Evolutionary conservation across 345 rosid genomes (phyloP).

Genomic region (Turritis glabra): DNA sequence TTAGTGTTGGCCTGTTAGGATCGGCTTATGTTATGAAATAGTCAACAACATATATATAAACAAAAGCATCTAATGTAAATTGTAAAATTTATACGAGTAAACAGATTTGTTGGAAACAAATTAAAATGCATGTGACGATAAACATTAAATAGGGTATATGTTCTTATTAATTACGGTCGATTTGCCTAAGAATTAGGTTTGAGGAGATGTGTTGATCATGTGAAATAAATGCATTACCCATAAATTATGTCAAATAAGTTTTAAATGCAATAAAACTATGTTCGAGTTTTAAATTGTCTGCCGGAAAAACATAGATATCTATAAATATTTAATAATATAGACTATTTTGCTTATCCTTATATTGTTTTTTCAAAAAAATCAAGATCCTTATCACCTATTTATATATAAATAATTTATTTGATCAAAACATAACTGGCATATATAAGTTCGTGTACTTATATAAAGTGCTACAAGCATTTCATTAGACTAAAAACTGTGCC

Average conservation of each 20-base stretch:
- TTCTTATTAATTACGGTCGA: constrained; percentile 38
- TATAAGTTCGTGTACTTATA: no score
- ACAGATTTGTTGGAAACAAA: constrained; percentile 17
- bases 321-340: not conserved
- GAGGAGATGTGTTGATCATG: constrained; percentile 31
- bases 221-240: constrained; percentile 40
- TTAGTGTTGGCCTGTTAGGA: not conserved
- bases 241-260: constrained; percentile 17
- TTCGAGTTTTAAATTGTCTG: constrained; percentile 10
- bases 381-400: not conserved
- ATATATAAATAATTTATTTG: not conserved
- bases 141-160: constrained; percentile 39
- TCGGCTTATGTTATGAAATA: not conserved
- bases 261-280: constrained; percentile 10
- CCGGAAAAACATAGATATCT: constrained; percentile 11
- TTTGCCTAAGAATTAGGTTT: constrained; percentile 40
- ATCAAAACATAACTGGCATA: not conserved
- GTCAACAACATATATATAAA: constrained; percentile 17
- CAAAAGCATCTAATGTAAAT: not conserved
- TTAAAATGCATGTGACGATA: constrained; percentile 41
- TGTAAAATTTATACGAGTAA: constrained; percentile 9
- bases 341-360: constrained; percentile 17
- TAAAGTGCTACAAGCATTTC: no score
- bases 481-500: no score
- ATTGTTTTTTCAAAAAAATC: not conserved